Conservation (phyloP, 2,329 filamentous ascomycete species). For the Calonectria fujianensis region DNA sequence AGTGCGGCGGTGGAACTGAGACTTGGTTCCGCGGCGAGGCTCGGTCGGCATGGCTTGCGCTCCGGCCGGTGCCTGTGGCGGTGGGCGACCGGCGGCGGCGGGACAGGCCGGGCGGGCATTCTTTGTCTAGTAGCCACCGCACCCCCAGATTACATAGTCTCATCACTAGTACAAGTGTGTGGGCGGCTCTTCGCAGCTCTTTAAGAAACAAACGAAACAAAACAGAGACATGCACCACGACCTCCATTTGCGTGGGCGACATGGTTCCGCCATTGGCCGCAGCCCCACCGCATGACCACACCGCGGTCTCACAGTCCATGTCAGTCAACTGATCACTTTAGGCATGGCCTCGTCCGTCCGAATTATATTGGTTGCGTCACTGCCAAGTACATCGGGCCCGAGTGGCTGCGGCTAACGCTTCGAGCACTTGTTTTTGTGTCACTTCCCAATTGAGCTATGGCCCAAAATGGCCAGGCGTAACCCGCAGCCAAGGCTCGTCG, state of each 20-base stretch:
- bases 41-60: not conserved
- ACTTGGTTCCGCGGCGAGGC: not conserved
- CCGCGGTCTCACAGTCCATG: not conserved
- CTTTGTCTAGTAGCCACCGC: no score
- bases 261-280: not conserved
- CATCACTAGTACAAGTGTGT: not conserved
- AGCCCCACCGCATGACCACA: slow-evolving; percentile 4
- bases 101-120: no score
- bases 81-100: no score
- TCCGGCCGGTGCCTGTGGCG: not conserved
- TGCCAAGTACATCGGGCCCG: not conserved
- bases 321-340: slow-evolving; percentile 5
- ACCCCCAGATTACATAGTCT: no score
- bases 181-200: not conserved
- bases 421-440: not conserved
- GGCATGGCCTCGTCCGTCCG: not conserved
- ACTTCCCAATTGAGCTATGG: not conserved
- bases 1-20: not conserved
- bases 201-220: not conserved
- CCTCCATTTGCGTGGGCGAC: not conserved
- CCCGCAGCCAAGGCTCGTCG: not conserved
- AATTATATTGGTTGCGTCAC: slow-evolving; percentile 15
- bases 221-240: not conserved
- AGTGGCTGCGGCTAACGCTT: slow-evolving; percentile 1
- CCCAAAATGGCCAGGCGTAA: not conserved